A percentile compares a stretch with the other conserved stretches of the same genome.
These are phyloP conservation scores for Nakazawaea ernobii DNA, from an alignment of 805 yeast species.

Conservation along the genomic window DNA sequence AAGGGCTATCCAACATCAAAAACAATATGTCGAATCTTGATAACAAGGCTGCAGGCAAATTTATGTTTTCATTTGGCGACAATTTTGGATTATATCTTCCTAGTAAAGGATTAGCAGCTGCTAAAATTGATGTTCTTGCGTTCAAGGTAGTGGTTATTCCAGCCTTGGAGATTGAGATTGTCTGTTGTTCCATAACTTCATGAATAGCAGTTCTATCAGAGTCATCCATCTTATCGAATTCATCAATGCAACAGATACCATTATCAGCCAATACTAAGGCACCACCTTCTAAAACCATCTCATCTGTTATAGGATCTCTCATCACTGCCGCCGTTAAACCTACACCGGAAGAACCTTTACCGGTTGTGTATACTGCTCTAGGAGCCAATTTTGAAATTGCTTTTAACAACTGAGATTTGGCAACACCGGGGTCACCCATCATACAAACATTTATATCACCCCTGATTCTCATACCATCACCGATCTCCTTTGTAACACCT, in stretches of 20 bases:
- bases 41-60: conserved; percentile 90
- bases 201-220: conserved; percentile 95
- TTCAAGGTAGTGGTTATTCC: conserved; percentile 95
- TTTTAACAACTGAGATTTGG: conserved; percentile 92
- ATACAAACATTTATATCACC: conserved; percentile 94
- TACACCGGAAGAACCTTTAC: conserved; percentile 98
- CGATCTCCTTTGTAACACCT: conserved; percentile 90
- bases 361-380: conserved; percentile 94
- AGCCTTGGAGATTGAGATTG: conserved; percentile 94
- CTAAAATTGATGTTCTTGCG: conserved; percentile 91
- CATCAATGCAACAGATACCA: conserved; percentile 98
- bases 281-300: conserved; percentile 97
- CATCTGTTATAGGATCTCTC: conserved; percentile 99
- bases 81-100: conserved; percentile 89
- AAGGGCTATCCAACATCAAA: conserved; percentile 80
- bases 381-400: conserved; percentile 92
- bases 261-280: conserved; percentile 95
- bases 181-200: conserved; percentile 99
- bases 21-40: conserved; percentile 92
- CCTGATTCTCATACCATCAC: conserved; percentile 95
- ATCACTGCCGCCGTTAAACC: conserved; percentile 98
- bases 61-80: conserved; percentile 92
- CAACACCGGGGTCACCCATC: conserved; percentile 99
- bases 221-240: conserved; percentile 98
- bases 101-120: conserved; percentile 97